Evolutionary conservation across 1,139 yeast genomes (phyloP).

Genomic region (Casaregolazyma suthepensis): DNA sequence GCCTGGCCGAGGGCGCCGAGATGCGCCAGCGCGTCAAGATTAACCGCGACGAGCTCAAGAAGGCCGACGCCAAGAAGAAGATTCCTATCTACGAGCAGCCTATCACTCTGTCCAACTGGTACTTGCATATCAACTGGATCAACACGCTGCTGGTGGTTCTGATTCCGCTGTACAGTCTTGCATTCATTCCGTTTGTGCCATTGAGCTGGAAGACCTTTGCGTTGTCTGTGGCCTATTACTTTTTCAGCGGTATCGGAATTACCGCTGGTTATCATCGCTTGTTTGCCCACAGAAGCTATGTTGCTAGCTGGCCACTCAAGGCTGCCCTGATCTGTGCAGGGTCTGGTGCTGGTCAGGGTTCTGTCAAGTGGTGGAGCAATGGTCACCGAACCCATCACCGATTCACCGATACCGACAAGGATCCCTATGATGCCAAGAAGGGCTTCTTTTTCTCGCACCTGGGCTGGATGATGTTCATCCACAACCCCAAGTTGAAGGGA

Average conservation of each 20-base stretch:
- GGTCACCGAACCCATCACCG: slow-evolving; percentile 97
- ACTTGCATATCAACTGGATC: slow-evolving; percentile 88
- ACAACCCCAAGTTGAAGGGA: slow-evolving; percentile 91
- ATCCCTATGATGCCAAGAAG: slow-evolving; percentile 93
- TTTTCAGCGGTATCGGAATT: slow-evolving; percentile 76
- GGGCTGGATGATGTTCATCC: slow-evolving; percentile 95
- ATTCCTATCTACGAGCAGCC: slow-evolving; percentile 89
- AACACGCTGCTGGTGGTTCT: slow-evolving; percentile 71
- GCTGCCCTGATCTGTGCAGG: slow-evolving; percentile 78
- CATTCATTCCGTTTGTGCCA: slow-evolving; percentile 47
- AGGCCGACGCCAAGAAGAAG: slow-evolving; percentile 23
- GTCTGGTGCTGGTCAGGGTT: slow-evolving; percentile 94
- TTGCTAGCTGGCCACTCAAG: slow-evolving; percentile 65
- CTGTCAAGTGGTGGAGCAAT: slow-evolving; percentile 98
- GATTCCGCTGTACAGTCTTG: slow-evolving; percentile 63
- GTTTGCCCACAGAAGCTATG: slow-evolving; percentile 86
- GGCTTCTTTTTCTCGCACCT: slow-evolving; percentile 95
- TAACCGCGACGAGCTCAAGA: slow-evolving; percentile 27
- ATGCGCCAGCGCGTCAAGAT: slow-evolving; percentile 49
- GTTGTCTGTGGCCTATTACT: slow-evolving; percentile 59
- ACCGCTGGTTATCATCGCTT: slow-evolving; percentile 93
- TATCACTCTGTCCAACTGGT: slow-evolving; percentile 80
- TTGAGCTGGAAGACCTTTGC: slow-evolving; percentile 55
- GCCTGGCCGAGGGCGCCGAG: slow-evolving; percentile 83
- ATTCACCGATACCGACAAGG: slow-evolving; percentile 93